phyloP scores from a whole-genome alignment of 306 rosid species.

The Castanea crenata region DNA sequence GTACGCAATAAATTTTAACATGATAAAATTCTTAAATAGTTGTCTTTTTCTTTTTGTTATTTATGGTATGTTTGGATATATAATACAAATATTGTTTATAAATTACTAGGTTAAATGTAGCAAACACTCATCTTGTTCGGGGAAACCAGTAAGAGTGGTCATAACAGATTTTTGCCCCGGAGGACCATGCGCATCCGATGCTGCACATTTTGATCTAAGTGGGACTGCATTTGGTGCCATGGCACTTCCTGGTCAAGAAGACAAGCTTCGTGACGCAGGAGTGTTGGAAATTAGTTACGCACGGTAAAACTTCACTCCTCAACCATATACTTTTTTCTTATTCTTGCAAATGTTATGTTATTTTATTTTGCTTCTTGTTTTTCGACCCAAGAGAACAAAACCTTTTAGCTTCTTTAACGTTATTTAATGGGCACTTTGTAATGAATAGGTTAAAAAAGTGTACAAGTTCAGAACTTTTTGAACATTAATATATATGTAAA shows the following conservation, averaged over 20 bases:
- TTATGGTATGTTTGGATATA: too few species aligned
- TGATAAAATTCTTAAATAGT: neutral
- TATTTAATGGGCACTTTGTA: too few species aligned
- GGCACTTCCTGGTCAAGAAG: slow-evolving; percentile 32
- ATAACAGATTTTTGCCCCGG: slow-evolving; percentile 45
- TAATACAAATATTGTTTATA: neutral
- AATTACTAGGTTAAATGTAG: slow-evolving; percentile 32
- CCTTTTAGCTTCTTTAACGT: too few species aligned
- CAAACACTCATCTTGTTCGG: slow-evolving; percentile 30
- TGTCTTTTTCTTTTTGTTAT: neutral
- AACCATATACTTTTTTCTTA: too few species aligned
- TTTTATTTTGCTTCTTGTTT: too few species aligned
- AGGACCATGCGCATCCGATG: slow-evolving; percentile 12
- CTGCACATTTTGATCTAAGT: slow-evolving; percentile 48
- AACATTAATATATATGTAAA: too few species aligned
- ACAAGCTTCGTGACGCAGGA: slow-evolving; percentile 34
- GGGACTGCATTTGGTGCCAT: slow-evolving; percentile 55
- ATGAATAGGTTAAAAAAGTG: too few species aligned
- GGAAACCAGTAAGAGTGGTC: slow-evolving; percentile 34
- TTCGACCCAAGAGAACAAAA: too few species aligned
- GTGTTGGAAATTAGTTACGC: slow-evolving; percentile 25
- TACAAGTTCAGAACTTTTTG: too few species aligned
- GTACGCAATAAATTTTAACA: neutral
- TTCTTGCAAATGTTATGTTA: too few species aligned
- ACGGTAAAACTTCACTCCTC: slow-evolving; percentile 10